These are phyloP conservation scores for Pythium folliculosum DNA, from an alignment of 352 stramenopile species.

Conservation along the genomic window DNA sequence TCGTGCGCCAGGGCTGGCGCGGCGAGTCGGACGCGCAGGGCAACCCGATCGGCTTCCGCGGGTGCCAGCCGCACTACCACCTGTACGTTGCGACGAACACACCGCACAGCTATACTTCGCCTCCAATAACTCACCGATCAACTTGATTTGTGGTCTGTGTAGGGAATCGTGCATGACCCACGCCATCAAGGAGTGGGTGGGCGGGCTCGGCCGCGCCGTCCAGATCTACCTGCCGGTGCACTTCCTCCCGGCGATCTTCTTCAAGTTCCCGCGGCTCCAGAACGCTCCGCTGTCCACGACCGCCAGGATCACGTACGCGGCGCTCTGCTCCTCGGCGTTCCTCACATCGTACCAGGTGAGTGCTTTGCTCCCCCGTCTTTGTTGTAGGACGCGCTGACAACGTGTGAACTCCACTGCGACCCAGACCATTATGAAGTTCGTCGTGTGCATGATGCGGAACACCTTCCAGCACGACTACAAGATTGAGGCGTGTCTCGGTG, in stretches of 20 bases:
- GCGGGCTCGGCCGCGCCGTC: slow-evolving; percentile 63
- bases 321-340: slow-evolving; percentile 79
- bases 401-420: neutral
- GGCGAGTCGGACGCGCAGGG: slow-evolving; percentile 45
- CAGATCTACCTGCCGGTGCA: slow-evolving; percentile 85
- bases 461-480: slow-evolving; percentile 65
- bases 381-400: neutral
- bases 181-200: slow-evolving; percentile 72
- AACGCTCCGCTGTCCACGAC: slow-evolving; percentile 46
- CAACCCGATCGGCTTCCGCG: slow-evolving; percentile 53
- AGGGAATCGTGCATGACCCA: slow-evolving; percentile 86
- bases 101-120: neutral
- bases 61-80: slow-evolving; percentile 87
- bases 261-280: slow-evolving; percentile 67
- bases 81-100: slow-evolving; percentile 46
- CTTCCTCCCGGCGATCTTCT: slow-evolving; percentile 74
- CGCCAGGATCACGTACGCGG: slow-evolving; percentile 57
- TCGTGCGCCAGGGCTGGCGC: slow-evolving; percentile 57
- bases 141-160: slow-evolving; percentile 4
- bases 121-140: neutral
- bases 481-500: slow-evolving; percentile 45
- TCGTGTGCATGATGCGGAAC: slow-evolving; percentile 75
- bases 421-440: slow-evolving; percentile 72
- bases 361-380: neutral
- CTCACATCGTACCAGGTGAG: slow-evolving; percentile 82